Evolutionary conservation across 2,329 filamentous ascomycete species (phyloP).

Genomic region (Diplodia corticola): DNA sequence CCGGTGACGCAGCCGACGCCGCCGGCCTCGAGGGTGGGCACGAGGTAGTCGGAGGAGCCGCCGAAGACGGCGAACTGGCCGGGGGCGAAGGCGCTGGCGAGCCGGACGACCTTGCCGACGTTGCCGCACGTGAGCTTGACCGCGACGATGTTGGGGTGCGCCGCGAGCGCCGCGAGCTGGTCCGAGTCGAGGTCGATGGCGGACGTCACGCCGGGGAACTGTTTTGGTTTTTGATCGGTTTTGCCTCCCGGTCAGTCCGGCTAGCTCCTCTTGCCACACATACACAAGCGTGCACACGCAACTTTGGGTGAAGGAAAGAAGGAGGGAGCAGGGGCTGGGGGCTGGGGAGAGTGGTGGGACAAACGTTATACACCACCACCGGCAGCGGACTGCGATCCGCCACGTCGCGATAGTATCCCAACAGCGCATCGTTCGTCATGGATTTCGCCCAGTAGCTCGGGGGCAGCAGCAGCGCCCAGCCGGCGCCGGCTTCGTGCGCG

Average conservation of each 20-base stretch:
- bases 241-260: no score
- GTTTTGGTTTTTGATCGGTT: not conserved
- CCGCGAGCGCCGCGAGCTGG: constrained; percentile 57
- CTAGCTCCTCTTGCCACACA: no score
- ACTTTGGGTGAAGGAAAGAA: no score
- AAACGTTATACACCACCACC: constrained; percentile 34
- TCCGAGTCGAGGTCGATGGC: constrained; percentile 69
- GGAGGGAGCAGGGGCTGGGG: not conserved
- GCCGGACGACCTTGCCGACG: constrained; percentile 61
- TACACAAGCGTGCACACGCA: no score
- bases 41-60: constrained; percentile 68
- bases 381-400: constrained; percentile 38
- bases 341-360: constrained; percentile 8
- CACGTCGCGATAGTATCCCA: constrained; percentile 42
- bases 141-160: constrained; percentile 60
- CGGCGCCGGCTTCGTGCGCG: constrained; percentile 42
- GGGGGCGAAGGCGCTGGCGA: constrained; percentile 54
- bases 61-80: constrained; percentile 64
- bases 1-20: constrained; percentile 54
- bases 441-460: constrained; percentile 46
- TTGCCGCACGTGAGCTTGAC: constrained; percentile 66
- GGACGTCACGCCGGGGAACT: constrained; percentile 66
- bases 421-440: constrained; percentile 36
- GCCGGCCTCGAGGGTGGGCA: constrained; percentile 51
- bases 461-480: constrained; percentile 42